phyloP scores from a whole-genome alignment of 768 basidiomycete genomes.

The Leccinum rimulosum region DNA sequence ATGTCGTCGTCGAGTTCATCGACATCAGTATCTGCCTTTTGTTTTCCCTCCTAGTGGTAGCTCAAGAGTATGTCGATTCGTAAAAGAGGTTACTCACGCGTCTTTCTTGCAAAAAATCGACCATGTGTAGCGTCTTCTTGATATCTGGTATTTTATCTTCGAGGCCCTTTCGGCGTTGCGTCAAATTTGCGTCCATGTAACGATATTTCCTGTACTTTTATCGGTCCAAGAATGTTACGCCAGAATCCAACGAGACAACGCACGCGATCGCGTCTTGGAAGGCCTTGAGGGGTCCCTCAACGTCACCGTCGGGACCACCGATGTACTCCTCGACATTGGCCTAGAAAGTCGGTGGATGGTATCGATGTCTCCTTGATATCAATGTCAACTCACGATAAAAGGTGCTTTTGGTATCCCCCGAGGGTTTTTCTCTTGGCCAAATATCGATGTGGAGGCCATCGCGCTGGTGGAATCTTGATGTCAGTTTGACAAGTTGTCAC shows the following conservation, averaged over 20 bases:
- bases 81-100: conserved; percentile 45
- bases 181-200: conserved; percentile 90
- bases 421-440: conserved; percentile 63
- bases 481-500: not conserved
- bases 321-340: conserved; percentile 85
- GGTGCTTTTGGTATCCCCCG: conserved; percentile 94
- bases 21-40: conserved; percentile 30
- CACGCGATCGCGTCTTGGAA: conserved; percentile 96
- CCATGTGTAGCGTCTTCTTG: conserved; percentile 87
- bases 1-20: conserved; percentile 56
- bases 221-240: conserved; percentile 15
- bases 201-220: conserved; percentile 83
- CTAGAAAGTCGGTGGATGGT: conserved; percentile 39
- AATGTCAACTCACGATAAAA: conserved; percentile 71
- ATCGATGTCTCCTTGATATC: not conserved
- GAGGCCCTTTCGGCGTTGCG: conserved; percentile 72
- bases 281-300: conserved; percentile 71
- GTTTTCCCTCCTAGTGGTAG: conserved; percentile 55
- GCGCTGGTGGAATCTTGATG: not conserved
- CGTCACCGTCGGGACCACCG: conserved; percentile 71
- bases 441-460: conserved; percentile 31
- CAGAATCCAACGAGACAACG: conserved; percentile 30
- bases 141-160: conserved; percentile 98
- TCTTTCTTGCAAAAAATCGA: conserved; percentile 72
- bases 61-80: not conserved